phyloP scores from a whole-genome alignment of 345 rosid genomes.

The Jatropha curcas region DNA sequence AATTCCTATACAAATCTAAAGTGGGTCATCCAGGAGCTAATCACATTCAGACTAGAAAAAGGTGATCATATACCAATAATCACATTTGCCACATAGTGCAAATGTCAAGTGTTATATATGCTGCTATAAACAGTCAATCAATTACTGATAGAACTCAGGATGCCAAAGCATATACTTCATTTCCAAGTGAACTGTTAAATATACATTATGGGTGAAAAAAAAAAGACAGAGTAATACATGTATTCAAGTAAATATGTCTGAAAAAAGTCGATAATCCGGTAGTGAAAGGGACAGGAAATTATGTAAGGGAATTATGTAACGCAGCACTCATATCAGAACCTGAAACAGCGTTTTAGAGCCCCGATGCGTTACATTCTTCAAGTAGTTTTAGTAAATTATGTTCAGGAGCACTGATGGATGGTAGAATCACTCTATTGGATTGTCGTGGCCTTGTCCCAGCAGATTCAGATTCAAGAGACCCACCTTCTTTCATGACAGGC shows the following conservation, averaged over 20 bases:
- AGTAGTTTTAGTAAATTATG: constrained; percentile 73
- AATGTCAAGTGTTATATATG: too few relatives aligned
- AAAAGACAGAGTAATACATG: background rate
- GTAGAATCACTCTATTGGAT: constrained; percentile 59
- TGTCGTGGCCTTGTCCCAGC: constrained; percentile 38
- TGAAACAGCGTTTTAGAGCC: constrained; percentile 35
- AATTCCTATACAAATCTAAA: too few relatives aligned
- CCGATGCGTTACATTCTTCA: constrained; percentile 67
- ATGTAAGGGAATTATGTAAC: constrained; percentile 4
- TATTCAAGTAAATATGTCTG: background rate
- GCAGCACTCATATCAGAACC: background rate
- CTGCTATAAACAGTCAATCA: too few relatives aligned
- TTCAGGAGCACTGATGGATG: constrained; percentile 86
- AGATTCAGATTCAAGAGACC: constrained; percentile 44
- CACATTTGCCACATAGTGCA: too few relatives aligned
- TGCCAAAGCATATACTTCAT: background rate
- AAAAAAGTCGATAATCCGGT: background rate
- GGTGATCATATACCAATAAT: too few relatives aligned
- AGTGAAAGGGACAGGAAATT: background rate
- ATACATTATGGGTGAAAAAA: background rate
- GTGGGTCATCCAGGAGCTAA: too few relatives aligned
- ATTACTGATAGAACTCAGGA: background rate
- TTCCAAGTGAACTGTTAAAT: background rate
- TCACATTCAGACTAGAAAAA: too few relatives aligned
- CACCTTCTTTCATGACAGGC: constrained; percentile 57